Conservation (phyloP, 2,329 filamentous ascomycete genomes). For the Colletotrichum somersetense region DNA sequence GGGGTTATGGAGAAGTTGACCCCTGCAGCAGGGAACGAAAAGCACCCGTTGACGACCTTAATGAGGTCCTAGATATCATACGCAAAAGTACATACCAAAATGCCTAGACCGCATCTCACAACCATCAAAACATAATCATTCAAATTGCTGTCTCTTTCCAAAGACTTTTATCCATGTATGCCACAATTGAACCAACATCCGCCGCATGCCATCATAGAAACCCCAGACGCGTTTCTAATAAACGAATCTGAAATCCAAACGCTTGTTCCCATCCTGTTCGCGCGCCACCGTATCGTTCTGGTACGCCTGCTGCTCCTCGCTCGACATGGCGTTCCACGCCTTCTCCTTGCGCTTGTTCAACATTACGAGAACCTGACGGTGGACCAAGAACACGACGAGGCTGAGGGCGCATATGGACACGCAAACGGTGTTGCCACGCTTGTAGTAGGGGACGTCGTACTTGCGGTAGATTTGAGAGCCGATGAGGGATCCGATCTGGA, state of each 20-base stretch:
- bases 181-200: no score
- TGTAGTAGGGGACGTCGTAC: slow-evolving; percentile 68
- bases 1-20: slow-evolving; percentile 5
- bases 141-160: not conserved
- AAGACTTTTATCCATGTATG: slow-evolving; percentile 10
- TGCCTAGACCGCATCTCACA: not conserved
- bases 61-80: no score
- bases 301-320: slow-evolving; percentile 53
- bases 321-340: slow-evolving; percentile 54
- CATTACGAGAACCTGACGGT: slow-evolving; percentile 58
- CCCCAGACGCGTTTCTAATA: slow-evolving; percentile 1
- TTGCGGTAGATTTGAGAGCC: slow-evolving; percentile 63
- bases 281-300: slow-evolving; percentile 57
- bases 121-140: not conserved
- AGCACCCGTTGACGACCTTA: slow-evolving; percentile 20
- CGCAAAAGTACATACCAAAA: not conserved
- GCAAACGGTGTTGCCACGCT: slow-evolving; percentile 68
- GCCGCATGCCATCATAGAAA: not conserved
- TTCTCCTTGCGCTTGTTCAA: slow-evolving; percentile 54
- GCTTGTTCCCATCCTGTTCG: slow-evolving; percentile 60
- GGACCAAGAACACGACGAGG: slow-evolving; percentile 62
- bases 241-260: slow-evolving; percentile 46
- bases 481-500: slow-evolving; percentile 59
- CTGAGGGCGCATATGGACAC: slow-evolving; percentile 65
- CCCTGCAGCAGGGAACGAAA: slow-evolving; percentile 20